Base-by-base conservation (phyloP, 176 grass and related monocot genomes). In the Otatea glauca region DNA sequence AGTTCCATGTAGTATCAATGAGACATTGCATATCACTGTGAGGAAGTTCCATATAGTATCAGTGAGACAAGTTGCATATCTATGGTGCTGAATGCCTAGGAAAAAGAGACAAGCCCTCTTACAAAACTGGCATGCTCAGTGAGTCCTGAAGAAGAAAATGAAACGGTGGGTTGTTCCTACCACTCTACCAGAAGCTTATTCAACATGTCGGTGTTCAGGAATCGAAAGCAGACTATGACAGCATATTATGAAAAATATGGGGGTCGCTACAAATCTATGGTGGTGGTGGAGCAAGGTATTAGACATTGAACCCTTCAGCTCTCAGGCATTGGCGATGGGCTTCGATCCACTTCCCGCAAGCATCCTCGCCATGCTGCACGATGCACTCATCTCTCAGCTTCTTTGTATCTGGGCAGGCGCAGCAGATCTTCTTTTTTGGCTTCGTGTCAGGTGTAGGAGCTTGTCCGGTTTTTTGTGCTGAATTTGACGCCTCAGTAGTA, bases 371-470 rank as follows among this genome's bases (percentile, higher is more conserved):
- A 18, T 93, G 82, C 86, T 94, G 73, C 74, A 94, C 82, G 17
- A 97, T 84, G 82, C 95, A 97, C 49, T 97, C 90, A 0, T 92
- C 93, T 61, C 88, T 83, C 71, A 91, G 39, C 85, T 81, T 93
- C 84, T 88, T 92, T 23, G 92, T 98, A 39, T 91, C 92, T 0
- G 85, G 91, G 78, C 91, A 98, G 59, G 80, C 91, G 0, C 96
- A 99, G 41, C 96, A 99, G 11, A 99, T 96, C 89, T 95, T 98
- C 95, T 98, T 98, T 79, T 91, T 96, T 1, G 84, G 91, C 83
- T 92, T 96, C 0, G 65, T 76, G 55, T 92, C 91, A 13, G 91
- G 3, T 38, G 55, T 15, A 45, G 90, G 32, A 39, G 85, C 35
- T 55, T 77, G 64, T 6, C 4, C 74, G 9, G 61, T 7, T 61